Conservation (phyloP, 208 protist species). For the Blechomonas ayalai region DNA sequence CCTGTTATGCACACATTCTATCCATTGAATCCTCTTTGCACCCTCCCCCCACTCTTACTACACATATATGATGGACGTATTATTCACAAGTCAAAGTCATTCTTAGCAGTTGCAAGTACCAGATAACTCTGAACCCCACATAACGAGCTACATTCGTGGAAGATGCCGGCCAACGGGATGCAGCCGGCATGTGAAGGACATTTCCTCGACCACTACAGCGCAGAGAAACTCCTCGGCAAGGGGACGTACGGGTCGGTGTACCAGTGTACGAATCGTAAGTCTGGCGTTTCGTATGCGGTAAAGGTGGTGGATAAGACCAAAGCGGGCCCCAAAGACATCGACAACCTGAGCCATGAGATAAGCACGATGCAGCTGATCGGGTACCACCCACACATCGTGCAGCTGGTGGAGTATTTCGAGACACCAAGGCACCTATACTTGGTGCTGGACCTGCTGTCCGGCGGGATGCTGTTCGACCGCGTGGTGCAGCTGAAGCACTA, state of each 20-base stretch:
- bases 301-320: slow-evolving; percentile 80
- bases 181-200: too few species aligned
- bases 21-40: too few species aligned
- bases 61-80: too few species aligned
- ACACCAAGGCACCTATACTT: slow-evolving; percentile 77
- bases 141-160: too few species aligned
- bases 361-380: slow-evolving; percentile 64
- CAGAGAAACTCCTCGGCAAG: slow-evolving; percentile 47
- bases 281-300: slow-evolving; percentile 48
- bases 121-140: too few species aligned
- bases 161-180: too few species aligned
- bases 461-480: slow-evolving; percentile 97
- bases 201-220: slow-evolving; percentile 45
- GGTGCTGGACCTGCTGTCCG: slow-evolving; percentile 97
- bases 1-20: too few species aligned
- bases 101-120: too few species aligned
- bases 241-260: slow-evolving; percentile 77
- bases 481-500: slow-evolving; percentile 94
- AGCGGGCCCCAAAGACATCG: slow-evolving; percentile 61
- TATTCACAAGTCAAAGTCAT: too few species aligned
- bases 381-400: slow-evolving; percentile 65
- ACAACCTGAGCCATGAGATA: slow-evolving; percentile 66
- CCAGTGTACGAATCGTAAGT: slow-evolving; percentile 42
- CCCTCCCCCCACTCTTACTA: too few species aligned
- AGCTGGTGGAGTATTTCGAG: slow-evolving; percentile 95